Base-by-base conservation (phyloP, 495 filamentous ascomycete genomes). In the Aspergillus steynii region DNA sequence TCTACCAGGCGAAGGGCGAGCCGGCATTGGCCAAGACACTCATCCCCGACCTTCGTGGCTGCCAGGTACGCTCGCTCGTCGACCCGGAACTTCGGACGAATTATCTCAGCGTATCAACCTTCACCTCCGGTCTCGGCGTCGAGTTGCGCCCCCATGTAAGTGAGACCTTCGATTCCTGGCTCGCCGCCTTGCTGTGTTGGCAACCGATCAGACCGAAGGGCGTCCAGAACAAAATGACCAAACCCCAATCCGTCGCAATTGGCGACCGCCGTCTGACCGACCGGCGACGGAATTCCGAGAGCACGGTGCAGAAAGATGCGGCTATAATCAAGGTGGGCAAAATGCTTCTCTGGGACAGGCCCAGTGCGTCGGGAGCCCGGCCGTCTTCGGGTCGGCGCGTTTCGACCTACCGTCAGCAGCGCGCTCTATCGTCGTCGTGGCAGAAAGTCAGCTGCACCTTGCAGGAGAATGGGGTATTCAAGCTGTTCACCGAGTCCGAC, bases 311-410 rank as follows among this genome's bases (percentile, higher is more conserved):
- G 14, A 93, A 89, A 67, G 90, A 93, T 58, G 85, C 87, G 12
- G 86, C 92, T 42, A 96, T 98, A 61, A 99, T 98, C 76, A 99
- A 99, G 71, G 91, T 97, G 55, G 96, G 93, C 47, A 96, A 93
- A 70, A 89, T 98, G 79, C 84, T 93, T 63, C 84, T 93, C 34
- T 98, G 93, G 93, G 89, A 97, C 69, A 77, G 78, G 47, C 75
- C 81, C 9, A 76, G 71, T 52, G 71, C 76, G 26, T 75, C 77
- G 50, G 77, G 79, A 14, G 70, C 73, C 58, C 72, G 75, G 46
- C 72, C 79, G 6, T 67, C 69, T 37, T 77, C 78, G 31, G 66
- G 67, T 12, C 74, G 73, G 37, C 77, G 79, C 28, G 69, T 79
- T 56, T 77, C 83, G 15, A 83, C 81, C 5, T 85, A 85, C 64